Percentiles rank a stretch among this genome's conserved stretches.
Conservation (phyloP, 1,284 basidiomycete species). For the Pseudozyma pruni region DNA sequence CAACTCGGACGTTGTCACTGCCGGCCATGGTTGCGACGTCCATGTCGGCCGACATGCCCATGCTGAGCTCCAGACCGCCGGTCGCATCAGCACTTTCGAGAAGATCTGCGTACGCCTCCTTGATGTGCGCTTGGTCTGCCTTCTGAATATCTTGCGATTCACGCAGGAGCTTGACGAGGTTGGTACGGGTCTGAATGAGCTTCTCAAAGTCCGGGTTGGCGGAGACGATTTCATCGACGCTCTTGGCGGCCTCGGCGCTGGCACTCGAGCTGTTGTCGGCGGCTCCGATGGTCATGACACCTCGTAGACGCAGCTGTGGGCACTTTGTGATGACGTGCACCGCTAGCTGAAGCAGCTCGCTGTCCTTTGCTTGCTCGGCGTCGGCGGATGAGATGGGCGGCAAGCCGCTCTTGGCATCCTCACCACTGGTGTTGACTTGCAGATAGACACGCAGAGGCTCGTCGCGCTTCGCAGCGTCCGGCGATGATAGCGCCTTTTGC, state of each 20-base stretch:
- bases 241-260: slow-evolving; percentile 74
- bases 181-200: slow-evolving; percentile 76
- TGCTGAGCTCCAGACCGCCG: slow-evolving; percentile 81
- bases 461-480: slow-evolving; percentile 67
- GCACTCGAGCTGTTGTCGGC: slow-evolving; percentile 60
- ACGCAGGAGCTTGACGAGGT: slow-evolving; percentile 71
- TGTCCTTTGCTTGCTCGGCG: slow-evolving; percentile 44
- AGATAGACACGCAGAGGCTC: slow-evolving; percentile 80
- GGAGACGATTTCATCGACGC: slow-evolving; percentile 71
- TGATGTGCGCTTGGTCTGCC: slow-evolving; percentile 18
- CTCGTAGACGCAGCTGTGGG: slow-evolving; percentile 79
- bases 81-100: slow-evolving; percentile 63
- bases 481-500: slow-evolving; percentile 78
- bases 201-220: slow-evolving; percentile 85
- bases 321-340: slow-evolving; percentile 79
- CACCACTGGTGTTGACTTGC: slow-evolving; percentile 94
- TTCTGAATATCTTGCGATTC: slow-evolving; percentile 16
- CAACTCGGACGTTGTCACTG: slow-evolving; percentile 88
- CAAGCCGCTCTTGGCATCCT: slow-evolving; percentile 88
- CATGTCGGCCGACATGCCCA: slow-evolving; percentile 99
- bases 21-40: slow-evolving; percentile 84
- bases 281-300: slow-evolving; percentile 96
- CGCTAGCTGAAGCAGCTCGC: slow-evolving; percentile 75
- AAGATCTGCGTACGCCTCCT: slow-evolving; percentile 38
- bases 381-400: slow-evolving; percentile 71